A percentile compares a stretch with the other conserved stretches of the same genome.
Conservation (phyloP, 352 stramenopile species). For the Phytophthora europaea region DNA sequence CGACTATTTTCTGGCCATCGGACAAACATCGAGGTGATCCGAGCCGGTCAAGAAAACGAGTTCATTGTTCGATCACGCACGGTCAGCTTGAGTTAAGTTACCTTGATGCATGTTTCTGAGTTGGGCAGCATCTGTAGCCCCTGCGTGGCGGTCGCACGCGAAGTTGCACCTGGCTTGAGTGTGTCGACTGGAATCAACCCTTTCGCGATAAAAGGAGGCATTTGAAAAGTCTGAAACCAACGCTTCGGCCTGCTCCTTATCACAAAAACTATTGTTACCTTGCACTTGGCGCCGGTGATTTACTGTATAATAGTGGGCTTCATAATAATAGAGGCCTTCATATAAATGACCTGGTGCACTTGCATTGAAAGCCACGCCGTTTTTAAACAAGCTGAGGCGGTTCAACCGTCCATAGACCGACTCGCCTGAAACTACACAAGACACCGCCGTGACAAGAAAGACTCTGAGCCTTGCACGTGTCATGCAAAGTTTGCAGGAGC, state of each 20-base stretch:
- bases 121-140: not conserved
- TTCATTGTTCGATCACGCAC: constrained; percentile 1
- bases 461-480: not conserved
- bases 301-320: no score
- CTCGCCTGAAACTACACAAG: not conserved
- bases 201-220: no score
- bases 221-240: no score
- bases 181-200: not conserved
- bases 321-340: no score
- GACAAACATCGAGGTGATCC: constrained; percentile 4
- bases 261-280: no score
- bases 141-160: not conserved
- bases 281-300: no score
- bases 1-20: constrained; percentile 33
- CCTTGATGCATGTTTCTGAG: not conserved
- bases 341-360: no score
- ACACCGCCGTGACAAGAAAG: not conserved
- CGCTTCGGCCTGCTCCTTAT: no score
- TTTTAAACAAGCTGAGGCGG: not conserved
- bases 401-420: not conserved
- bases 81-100: not conserved
- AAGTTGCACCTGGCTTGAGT: constrained; percentile 8
- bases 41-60: constrained; percentile 4
- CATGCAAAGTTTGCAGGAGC: constrained; percentile 29
- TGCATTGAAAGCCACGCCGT: no score